Base-by-base conservation (phyloP, 148 eudicot species). In the Nepenthes mirabilis region DNA sequence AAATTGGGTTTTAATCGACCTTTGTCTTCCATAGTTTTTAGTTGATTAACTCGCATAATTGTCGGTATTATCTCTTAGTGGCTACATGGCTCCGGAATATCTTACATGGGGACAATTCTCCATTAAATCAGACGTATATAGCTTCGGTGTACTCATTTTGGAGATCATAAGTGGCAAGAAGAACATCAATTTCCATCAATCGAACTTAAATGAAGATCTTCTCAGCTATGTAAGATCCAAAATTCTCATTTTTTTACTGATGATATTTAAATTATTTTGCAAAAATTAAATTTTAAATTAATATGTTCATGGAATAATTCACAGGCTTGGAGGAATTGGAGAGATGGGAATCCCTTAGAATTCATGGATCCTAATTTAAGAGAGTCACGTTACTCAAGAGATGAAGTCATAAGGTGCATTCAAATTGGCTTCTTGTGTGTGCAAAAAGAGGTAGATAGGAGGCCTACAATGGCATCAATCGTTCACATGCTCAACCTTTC, bases 21-120 rank as follows among this genome's bases (percentile, higher is more conserved):
- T 23, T 23, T 23, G 23, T 23, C 23, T 23, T 23, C 23, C 23
- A 0, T 23, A 23, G 23, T 23, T 23, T 23, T 23, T 23, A 23
- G 23, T 23, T 23, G 23, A 23, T 23, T 23, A 23, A 23, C 23
- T 23, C 23, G 23, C 23, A 23, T 23, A 23, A 23, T 23, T 23
- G 23, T 23, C 36, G 61, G 47, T 32, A 51, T 64, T 53, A 40
- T 14, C 53, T 37, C 40, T 10, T 56, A 76, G 80, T 14, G 75
- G 75, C n/a, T 77, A 70, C 23, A 74, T 70, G 75, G 56, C 75
- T 33, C 78, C 75, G 1, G 72, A 74, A 37, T 77, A 77, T 45
- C 70, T 74, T 49, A 70, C 70, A 70, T 43, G 61, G 3, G 82
- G 82, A 1, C 60, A 57, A 9, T 23, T 23, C 23, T 23, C 23